A percentile compares a stretch with the other conserved stretches of the same genome.
These are phyloP conservation scores for Microcyclospora tardicrescens DNA, from an alignment of 2,329 filamentous ascomycete genomes.

Conservation along the genomic window DNA sequence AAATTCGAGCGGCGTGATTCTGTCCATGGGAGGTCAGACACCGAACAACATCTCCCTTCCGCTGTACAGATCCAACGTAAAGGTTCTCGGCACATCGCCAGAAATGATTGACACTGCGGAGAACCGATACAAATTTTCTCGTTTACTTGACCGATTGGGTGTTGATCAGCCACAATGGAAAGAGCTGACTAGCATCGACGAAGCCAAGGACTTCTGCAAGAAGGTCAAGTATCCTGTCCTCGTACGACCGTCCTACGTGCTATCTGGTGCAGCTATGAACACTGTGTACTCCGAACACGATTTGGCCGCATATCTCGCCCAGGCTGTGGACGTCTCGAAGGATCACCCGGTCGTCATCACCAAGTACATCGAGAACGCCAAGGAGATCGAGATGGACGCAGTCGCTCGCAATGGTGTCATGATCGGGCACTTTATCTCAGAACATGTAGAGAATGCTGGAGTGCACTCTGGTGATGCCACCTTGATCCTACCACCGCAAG, in stretches of 20 bases:
- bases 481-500: constrained; percentile 85
- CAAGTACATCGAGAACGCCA: constrained; percentile 98
- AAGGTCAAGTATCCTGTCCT: constrained; percentile 86
- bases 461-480: constrained; percentile 98
- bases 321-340: constrained; percentile 83
- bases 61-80: constrained; percentile 76
- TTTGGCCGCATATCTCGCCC: constrained; percentile 72
- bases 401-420: constrained; percentile 82
- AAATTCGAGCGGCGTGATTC: constrained; percentile 67
- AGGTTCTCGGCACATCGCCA: constrained; percentile 86
- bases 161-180: constrained; percentile 98
- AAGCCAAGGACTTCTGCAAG: constrained; percentile 76
- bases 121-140: constrained; percentile 97
- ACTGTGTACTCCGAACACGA: constrained; percentile 96
- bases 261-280: constrained; percentile 98
- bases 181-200: constrained; percentile 86
- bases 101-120: constrained; percentile 98
- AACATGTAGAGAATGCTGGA: constrained; percentile 97
- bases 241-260: constrained; percentile 88
- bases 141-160: constrained; percentile 86
- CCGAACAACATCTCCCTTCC: constrained; percentile 95
- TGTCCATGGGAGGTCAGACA: constrained; percentile 94
- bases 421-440: constrained; percentile 91
- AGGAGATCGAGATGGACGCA: constrained; percentile 99
- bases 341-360: constrained; percentile 97